Conservation (phyloP, 768 basidiomycete species). For the Punctularia strigosozonata region DNA sequence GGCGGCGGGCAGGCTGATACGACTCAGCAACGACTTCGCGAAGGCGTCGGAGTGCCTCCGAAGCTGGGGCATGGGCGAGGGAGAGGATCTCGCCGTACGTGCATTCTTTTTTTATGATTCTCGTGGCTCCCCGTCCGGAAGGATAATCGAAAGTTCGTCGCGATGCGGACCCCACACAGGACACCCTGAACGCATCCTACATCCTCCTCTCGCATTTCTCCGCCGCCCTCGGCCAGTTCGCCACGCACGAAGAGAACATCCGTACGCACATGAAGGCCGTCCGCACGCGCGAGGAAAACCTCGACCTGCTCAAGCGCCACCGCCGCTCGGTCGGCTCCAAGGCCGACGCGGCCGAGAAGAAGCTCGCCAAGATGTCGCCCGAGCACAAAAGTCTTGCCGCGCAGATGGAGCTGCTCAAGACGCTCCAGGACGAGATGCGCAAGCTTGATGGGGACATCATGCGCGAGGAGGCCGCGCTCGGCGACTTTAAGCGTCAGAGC, state of each 20-base stretch:
- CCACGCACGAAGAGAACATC: constrained; percentile 56
- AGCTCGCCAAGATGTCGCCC: constrained; percentile 79
- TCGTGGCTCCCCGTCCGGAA: too few species aligned
- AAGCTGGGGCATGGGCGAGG: constrained; percentile 67
- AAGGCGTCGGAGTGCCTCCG: constrained; percentile 66
- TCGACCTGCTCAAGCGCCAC: constrained; percentile 66
- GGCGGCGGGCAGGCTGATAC: constrained; percentile 55
- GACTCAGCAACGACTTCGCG: constrained; percentile 48
- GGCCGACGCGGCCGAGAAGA: constrained; percentile 79
- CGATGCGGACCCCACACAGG: constrained; percentile 27
- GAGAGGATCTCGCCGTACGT: constrained; percentile 70
- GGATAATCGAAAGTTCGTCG: too few species aligned
- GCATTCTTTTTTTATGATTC: constrained; percentile 4
- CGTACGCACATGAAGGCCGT: constrained; percentile 70
- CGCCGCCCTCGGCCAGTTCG: constrained; percentile 54
- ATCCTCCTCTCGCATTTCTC: constrained; percentile 58
- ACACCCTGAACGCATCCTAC: constrained; percentile 61
- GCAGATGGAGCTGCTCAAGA: constrained; percentile 65
- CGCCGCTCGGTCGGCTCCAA: constrained; percentile 53
- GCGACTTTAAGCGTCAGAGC: constrained; percentile 72
- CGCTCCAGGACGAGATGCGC: constrained; percentile 66
- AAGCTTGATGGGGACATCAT: constrained; percentile 74
- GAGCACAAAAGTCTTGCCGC: constrained; percentile 73
- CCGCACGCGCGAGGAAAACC: constrained; percentile 70
- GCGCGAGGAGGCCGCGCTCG: constrained; percentile 65